phyloP scores from a whole-genome alignment of 2,329 filamentous ascomycete genomes.

The Microdochium paspali region DNA sequence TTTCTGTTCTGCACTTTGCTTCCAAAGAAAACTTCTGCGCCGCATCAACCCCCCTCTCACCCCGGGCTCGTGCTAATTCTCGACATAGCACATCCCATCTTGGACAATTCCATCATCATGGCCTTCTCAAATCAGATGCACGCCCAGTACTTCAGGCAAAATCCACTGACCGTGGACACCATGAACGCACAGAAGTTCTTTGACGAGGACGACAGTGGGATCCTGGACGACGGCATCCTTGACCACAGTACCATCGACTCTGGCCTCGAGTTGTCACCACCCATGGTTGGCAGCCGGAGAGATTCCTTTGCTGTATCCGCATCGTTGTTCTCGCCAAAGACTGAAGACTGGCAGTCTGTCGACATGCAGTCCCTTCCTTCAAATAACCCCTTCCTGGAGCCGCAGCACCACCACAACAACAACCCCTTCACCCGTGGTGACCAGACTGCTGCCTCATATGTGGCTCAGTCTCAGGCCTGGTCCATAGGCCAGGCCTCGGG shows the following conservation, averaged over 20 bases:
- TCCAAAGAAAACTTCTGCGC: background rate
- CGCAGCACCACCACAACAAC: slow-evolving; percentile 36
- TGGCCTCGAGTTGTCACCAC: slow-evolving; percentile 52
- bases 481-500: slow-evolving; percentile 56
- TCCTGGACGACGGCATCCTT: slow-evolving; percentile 51
- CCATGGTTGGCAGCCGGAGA: slow-evolving; percentile 51
- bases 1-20: no score
- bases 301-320: slow-evolving; percentile 52
- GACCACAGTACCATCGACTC: slow-evolving; percentile 52
- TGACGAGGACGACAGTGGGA: slow-evolving; percentile 50
- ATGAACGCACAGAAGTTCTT: slow-evolving; percentile 46
- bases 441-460: slow-evolving; percentile 34
- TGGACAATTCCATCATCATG: slow-evolving; percentile 26
- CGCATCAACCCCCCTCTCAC: background rate
- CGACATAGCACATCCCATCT: background rate
- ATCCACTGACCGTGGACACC: slow-evolving; percentile 43
- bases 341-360: slow-evolving; percentile 53
- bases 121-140: slow-evolving; percentile 42
- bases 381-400: slow-evolving; percentile 53
- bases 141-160: slow-evolving; percentile 35
- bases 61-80: background rate
- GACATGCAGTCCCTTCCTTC: slow-evolving; percentile 56
- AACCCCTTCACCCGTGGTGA: slow-evolving; percentile 61
- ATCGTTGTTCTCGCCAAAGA: slow-evolving; percentile 55
- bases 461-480: slow-evolving; percentile 42